A percentile compares a stretch with the other conserved stretches of the same genome.
phyloP scores from a whole-genome alignment of 2,329 filamentous ascomycete species.

The Fusarium compactum region DNA sequence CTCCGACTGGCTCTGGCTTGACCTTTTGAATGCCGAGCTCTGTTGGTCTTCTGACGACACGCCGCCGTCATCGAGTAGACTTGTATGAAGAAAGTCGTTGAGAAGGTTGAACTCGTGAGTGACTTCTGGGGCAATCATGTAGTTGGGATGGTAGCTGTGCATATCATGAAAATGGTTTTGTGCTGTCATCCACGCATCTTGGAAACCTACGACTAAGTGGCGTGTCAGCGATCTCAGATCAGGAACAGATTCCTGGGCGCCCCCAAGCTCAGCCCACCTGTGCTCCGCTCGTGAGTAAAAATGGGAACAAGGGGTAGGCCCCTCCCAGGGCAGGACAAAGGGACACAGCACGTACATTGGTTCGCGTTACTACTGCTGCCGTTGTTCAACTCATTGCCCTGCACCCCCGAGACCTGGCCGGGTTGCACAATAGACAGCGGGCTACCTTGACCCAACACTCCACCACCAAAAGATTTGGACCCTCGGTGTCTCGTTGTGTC shows the following conservation, averaged over 20 bases:
- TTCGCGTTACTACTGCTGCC: constrained; percentile 72
- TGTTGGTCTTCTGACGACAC: constrained; percentile 76
- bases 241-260: constrained; percentile 37
- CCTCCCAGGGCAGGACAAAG: constrained; percentile 39
- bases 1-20: constrained; percentile 59
- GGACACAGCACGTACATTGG: constrained; percentile 73
- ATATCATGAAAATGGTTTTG: constrained; percentile 87
- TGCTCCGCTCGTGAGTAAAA: constrained; percentile 45
- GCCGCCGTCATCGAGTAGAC: constrained; percentile 85
- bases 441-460: constrained; percentile 62
- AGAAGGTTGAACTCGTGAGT: constrained; percentile 97
- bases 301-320: constrained; percentile 39
- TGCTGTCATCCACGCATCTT: constrained; percentile 82
- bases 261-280: constrained; percentile 40
- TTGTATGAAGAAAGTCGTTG: constrained; percentile 95
- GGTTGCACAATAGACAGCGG: constrained; percentile 78
- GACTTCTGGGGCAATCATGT: constrained; percentile 93
- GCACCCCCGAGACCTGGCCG: constrained; percentile 74
- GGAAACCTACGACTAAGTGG: constrained; percentile 78
- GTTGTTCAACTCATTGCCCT: constrained; percentile 68
- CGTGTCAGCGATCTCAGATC: constrained; percentile 46
- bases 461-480: constrained; percentile 59
- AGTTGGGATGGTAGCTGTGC: constrained; percentile 92
- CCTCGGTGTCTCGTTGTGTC: constrained; percentile 53
- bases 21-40: constrained; percentile 57